phyloP scores from a whole-genome alignment of 805 yeast genomes.

The Ogataea allantospora region DNA sequence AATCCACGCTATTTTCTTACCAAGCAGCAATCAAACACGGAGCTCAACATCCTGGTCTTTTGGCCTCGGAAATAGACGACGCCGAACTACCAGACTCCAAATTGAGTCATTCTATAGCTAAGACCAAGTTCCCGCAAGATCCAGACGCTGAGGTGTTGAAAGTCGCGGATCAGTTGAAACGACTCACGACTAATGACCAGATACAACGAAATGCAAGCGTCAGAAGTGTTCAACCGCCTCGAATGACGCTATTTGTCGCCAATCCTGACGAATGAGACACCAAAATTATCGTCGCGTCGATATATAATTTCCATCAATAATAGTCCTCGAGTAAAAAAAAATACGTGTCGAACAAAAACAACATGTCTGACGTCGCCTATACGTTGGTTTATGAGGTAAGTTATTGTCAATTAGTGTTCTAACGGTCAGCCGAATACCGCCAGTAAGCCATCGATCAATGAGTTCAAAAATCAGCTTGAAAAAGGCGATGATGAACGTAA shows the following conservation, averaged over 20 bases:
- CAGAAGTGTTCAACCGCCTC: slow-evolving; percentile 31
- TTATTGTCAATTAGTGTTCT: slow-evolving; percentile 8
- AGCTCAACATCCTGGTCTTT: slow-evolving; percentile 62
- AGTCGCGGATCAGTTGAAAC: slow-evolving; percentile 32
- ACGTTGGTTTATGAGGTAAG: slow-evolving; percentile 70
- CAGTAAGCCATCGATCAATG: slow-evolving; percentile 60
- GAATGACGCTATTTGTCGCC: slow-evolving; percentile 49
- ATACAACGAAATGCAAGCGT: slow-evolving; percentile 37
- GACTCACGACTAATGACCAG: slow-evolving; percentile 19
- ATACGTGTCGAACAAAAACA: slow-evolving; percentile 20
- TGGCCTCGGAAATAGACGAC: slow-evolving; percentile 76
- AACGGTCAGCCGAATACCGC: slow-evolving; percentile 54
- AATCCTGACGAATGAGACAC: slow-evolving; percentile 47
- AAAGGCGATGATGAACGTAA: slow-evolving; percentile 87
- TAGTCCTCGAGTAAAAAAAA: slow-evolving; percentile 9
- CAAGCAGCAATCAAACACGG: slow-evolving; percentile 58
- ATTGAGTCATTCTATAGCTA: slow-evolving; percentile 27
- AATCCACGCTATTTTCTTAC: slow-evolving; percentile 25
- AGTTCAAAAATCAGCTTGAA: slow-evolving; percentile 76
- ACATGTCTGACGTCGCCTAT: slow-evolving; percentile 51
- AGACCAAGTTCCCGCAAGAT: slow-evolving; percentile 31
- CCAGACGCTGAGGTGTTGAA: slow-evolving; percentile 35
- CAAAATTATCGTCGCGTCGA: slow-evolving; percentile 10
- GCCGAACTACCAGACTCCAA: slow-evolving; percentile 44
- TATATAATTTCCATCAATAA: neutral